Percentiles rank a stretch among this genome's conserved stretches.
Conservation (phyloP, 2,329 filamentous ascomycete genomes). For the Fusarium denticulatum region DNA sequence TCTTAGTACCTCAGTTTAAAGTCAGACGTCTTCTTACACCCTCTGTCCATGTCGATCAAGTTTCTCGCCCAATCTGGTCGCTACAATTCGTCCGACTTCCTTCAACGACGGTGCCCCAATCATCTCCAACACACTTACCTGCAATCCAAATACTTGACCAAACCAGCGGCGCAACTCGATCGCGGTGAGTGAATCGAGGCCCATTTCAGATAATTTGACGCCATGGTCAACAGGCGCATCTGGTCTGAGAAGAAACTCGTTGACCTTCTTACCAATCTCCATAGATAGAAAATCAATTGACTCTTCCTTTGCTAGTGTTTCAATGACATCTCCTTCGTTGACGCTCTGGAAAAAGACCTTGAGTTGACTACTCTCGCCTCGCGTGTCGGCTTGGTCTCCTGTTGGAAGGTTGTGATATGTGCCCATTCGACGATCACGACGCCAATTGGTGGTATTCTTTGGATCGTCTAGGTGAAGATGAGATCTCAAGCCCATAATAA, state of each 20-base stretch:
- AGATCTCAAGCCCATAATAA: slow-evolving; percentile 4
- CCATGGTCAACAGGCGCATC: slow-evolving; percentile 1
- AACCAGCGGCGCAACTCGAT: slow-evolving; percentile 28
- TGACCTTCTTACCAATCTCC: slow-evolving; percentile 14
- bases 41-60: not conserved
- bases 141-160: not conserved
- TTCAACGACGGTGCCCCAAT: slow-evolving; percentile 4
- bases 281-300: not conserved
- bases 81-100: slow-evolving; percentile 2
- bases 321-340: not conserved
- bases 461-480: slow-evolving; percentile 5
- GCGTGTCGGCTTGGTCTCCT: not conserved
- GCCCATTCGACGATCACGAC: slow-evolving; percentile 16
- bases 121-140: slow-evolving; percentile 29
- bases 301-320: not conserved
- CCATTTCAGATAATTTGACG: slow-evolving; percentile 5
- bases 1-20: too few species aligned
- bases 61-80: not conserved
- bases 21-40: too few species aligned
- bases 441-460: slow-evolving; percentile 11
- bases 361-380: not conserved
- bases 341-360: not conserved
- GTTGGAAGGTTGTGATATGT: slow-evolving; percentile 10
- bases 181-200: slow-evolving; percentile 19
- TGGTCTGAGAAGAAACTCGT: slow-evolving; percentile 12